Evolutionary conservation across 2,329 filamentous ascomycete genomes (phyloP), one percentile per base, ranked within the genome.

Genomic region (Rutstroemia sp.): DNA sequence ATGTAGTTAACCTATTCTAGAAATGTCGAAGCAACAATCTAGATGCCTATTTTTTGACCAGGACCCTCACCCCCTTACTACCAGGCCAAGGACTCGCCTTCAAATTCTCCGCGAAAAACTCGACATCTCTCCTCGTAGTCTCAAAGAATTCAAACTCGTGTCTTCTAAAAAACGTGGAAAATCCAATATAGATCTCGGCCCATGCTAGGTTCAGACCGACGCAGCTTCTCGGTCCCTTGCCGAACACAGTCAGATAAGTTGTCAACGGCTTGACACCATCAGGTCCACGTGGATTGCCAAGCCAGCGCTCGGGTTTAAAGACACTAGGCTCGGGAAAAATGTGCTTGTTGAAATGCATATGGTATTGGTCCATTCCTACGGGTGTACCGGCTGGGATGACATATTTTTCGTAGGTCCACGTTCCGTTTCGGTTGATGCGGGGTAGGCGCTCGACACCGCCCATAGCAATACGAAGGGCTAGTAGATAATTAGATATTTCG

Each of bases 171-270:
- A 52, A 21, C 4, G 12, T 41, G 19, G 50, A 39, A n/a, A 45
- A 12, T 17, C 19, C 39, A 46, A 44, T 17, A 46, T 34, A 53
- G 7, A 53, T 10, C 21, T 53, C 51, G 21, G 51, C 39, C 5
- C 17, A 53, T 23, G 51, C 51, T 5, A 53, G 39, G 17, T 53
- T 30, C 41, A 53, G 34, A n/a, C 39, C 38, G 4, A 52, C 49
- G 19, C 47, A 49, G 38, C 6, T 12, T 14, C 49, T 14, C 6
- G 49, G 8, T 23, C 49, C 49, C 6, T 23, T 10, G 5, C 14
- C 34, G 42, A 51, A 51, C 8, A 19, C 21, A 25, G 21, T 14
- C 54, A 75, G 69, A 42, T 66, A 68, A 16, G 46, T 48, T 14
- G 52, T 46, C 4, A 59, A 48, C 17, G 47, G 47, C 10, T 27